A percentile compares a stretch with the other conserved stretches of the same genome.
Conservation (phyloP, 257 asterid species). For the Cruciata laevipes region DNA sequence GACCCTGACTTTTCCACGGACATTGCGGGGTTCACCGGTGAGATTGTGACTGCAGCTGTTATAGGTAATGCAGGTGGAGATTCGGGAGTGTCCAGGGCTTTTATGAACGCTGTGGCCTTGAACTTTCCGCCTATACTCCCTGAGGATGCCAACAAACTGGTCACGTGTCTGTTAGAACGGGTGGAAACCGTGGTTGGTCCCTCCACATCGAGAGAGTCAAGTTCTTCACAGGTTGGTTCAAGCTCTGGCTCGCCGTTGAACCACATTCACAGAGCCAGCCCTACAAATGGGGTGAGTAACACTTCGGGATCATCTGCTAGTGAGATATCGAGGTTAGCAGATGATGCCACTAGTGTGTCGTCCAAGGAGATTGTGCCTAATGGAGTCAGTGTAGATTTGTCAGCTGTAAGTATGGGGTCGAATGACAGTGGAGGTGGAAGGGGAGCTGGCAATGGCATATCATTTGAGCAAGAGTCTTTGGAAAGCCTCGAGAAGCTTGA, state of each 20-base stretch:
- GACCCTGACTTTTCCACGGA: conserved; percentile 62
- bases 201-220: conserved; percentile 30
- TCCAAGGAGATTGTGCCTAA: conserved; percentile 19
- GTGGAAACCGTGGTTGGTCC: conserved; percentile 47
- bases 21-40: conserved; percentile 74
- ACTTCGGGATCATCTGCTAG: conserved; percentile 25
- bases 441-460: conserved; percentile 35
- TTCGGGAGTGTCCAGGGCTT: conserved; percentile 39
- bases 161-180: conserved; percentile 56
- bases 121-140: conserved; percentile 70
- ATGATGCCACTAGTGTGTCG: conserved; percentile 18
- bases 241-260: conserved; percentile 27
- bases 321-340: conserved; percentile 17
- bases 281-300: conserved; percentile 21
- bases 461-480: conserved; percentile 66
- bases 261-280: conserved; percentile 22
- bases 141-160: conserved; percentile 63
- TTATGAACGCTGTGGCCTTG: conserved; percentile 52
- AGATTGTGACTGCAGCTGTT: conserved; percentile 49
- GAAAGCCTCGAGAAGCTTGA: conserved; percentile 79
- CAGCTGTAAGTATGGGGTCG: conserved; percentile 32
- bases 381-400: conserved; percentile 45
- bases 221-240: conserved; percentile 28
- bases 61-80: conserved; percentile 31
- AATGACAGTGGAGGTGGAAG: conserved; percentile 41